Percentiles rank a stretch among this genome's conserved stretches.
Evolutionary conservation across 495 filamentous ascomycete species (phyloP).

Genomic region (Penicillium canescens): DNA sequence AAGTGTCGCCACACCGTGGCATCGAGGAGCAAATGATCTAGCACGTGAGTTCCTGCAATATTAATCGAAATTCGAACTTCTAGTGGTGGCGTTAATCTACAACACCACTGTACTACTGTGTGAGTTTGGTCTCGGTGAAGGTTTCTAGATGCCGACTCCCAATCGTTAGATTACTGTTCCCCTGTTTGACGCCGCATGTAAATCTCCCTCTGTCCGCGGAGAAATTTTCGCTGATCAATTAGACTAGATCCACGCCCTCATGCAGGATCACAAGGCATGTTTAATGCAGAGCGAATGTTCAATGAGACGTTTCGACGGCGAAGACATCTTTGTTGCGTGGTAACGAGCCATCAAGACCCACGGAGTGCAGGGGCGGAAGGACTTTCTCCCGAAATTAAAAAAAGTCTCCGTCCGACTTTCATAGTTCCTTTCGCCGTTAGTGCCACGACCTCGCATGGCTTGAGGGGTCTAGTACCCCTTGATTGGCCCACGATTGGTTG

Average conservation of each 20-base stretch:
- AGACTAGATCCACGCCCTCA: slow-evolving; percentile 53
- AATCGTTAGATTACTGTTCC: slow-evolving; percentile 70
- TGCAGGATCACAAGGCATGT: slow-evolving; percentile 39
- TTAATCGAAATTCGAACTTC: slow-evolving; percentile 92
- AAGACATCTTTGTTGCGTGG: slow-evolving; percentile 81
- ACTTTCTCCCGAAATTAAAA: slow-evolving; percentile 3
- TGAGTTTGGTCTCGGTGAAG: slow-evolving; percentile 42
- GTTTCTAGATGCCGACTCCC: slow-evolving; percentile 27
- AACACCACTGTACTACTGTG: slow-evolving; percentile 81
- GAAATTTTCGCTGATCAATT: slow-evolving; percentile 70
- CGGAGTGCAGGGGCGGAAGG: slow-evolving; percentile 30
- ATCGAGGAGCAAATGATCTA: slow-evolving; percentile 84
- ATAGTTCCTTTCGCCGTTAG: too few species aligned
- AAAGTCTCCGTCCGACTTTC: too few species aligned
- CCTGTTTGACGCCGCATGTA: slow-evolving; percentile 76
- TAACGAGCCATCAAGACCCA: slow-evolving; percentile 81
- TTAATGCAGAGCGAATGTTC: slow-evolving; percentile 45
- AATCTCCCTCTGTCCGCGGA: slow-evolving; percentile 71
- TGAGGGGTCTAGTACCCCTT: too few species aligned
- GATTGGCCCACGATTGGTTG: too few species aligned
- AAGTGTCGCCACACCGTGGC: slow-evolving; percentile 75
- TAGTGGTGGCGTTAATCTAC: slow-evolving; percentile 87
- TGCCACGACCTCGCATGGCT: too few species aligned
- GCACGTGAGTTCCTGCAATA: slow-evolving; percentile 73
- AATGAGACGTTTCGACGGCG: slow-evolving; percentile 58